These are phyloP conservation scores for Craterostigma plantagineum DNA, from an alignment of 257 asterid genomes.

Conservation along the genomic window DNA sequence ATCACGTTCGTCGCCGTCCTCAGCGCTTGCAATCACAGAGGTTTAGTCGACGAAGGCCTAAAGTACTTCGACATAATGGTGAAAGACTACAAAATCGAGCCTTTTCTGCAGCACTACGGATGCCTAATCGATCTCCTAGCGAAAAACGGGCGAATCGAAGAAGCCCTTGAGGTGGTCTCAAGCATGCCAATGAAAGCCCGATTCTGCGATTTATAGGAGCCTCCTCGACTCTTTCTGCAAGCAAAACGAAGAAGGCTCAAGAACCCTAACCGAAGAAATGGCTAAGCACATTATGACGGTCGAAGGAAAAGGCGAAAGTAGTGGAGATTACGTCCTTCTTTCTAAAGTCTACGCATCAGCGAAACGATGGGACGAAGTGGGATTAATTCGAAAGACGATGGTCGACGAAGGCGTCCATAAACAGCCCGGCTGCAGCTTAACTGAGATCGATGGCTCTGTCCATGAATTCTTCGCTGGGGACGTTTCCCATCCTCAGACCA, in stretches of 20 bases:
- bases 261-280: slow-evolving; percentile 45
- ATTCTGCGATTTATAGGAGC: slow-evolving; percentile 66
- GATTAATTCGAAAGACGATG: slow-evolving; percentile 51
- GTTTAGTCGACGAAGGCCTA: slow-evolving; percentile 42
- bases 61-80: slow-evolving; percentile 36
- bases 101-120: slow-evolving; percentile 73
- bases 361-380: slow-evolving; percentile 59
- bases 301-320: slow-evolving; percentile 12
- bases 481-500: slow-evolving; percentile 33
- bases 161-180: slow-evolving; percentile 43
- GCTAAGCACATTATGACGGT: slow-evolving; percentile 29
- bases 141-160: slow-evolving; percentile 31
- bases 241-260: slow-evolving; percentile 21
- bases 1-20: slow-evolving; percentile 54
- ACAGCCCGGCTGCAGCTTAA: slow-evolving; percentile 61
- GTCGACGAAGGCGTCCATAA: slow-evolving; percentile 39
- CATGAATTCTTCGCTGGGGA: slow-evolving; percentile 77
- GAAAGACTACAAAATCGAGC: slow-evolving; percentile 22
- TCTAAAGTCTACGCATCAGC: slow-evolving; percentile 62
- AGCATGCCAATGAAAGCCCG: slow-evolving; percentile 66
- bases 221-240: slow-evolving; percentile 56
- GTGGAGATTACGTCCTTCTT: slow-evolving; percentile 56
- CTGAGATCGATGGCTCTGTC: slow-evolving; percentile 38
- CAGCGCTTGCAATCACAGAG: slow-evolving; percentile 62
- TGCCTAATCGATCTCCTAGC: slow-evolving; percentile 63